Conservation (phyloP, 345 rosid species). For the Arabis hirsuta region DNA sequence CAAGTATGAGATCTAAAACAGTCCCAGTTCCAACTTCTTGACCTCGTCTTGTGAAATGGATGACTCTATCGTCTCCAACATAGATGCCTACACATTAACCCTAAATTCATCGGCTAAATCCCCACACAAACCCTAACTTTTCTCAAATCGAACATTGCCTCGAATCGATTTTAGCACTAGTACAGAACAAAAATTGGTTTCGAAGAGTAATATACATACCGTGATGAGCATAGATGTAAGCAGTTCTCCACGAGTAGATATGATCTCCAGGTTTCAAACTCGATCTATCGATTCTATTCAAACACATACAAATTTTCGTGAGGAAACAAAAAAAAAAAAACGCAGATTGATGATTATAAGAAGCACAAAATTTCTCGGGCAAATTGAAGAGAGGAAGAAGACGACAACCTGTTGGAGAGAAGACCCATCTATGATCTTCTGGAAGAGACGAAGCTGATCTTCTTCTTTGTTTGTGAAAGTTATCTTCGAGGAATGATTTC, state of each 20-base stretch:
- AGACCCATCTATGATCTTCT: conserved; percentile 63
- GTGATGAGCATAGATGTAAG: conserved; percentile 90
- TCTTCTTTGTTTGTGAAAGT: background rate
- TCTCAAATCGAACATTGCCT: background rate
- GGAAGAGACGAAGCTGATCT: conserved; percentile 2
- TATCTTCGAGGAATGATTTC: conserved; percentile 19
- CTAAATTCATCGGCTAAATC: background rate
- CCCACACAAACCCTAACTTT: background rate
- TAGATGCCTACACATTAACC: conserved; percentile 62
- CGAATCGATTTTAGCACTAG: background rate
- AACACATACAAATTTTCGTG: background rate
- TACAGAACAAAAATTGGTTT: background rate
- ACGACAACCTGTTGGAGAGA: conserved; percentile 80
- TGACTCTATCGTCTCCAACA: conserved; percentile 75
- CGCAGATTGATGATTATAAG: background rate
- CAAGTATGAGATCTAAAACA: conserved; percentile 65
- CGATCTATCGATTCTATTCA: conserved; percentile 52
- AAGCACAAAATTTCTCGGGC: background rate
- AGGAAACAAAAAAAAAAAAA: conserved; percentile 2
- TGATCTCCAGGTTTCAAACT: conserved; percentile 88
- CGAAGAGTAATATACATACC: conserved; percentile 43
- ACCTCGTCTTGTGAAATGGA: conserved; percentile 90
- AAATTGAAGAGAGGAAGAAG: background rate
- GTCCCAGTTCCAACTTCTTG: conserved; percentile 96
- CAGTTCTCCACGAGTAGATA: conserved; percentile 89